A percentile compares a stretch with the other conserved stretches of the same genome.
Evolutionary conservation across 2,329 filamentous ascomycete species (phyloP).

Genomic region (Scortechinia acanthostroma): DNA sequence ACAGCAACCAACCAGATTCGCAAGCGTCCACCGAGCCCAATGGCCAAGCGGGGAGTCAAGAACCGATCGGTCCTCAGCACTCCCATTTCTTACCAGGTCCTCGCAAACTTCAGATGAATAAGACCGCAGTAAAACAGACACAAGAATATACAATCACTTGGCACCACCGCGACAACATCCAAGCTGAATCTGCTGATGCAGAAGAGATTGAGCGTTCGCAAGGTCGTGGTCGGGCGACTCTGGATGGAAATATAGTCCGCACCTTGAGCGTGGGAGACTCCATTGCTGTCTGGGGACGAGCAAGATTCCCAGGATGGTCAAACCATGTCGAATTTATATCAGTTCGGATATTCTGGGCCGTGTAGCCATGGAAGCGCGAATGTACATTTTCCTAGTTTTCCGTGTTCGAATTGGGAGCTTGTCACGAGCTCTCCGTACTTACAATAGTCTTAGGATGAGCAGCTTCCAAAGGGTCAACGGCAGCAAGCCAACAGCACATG

Average conservation of each 20-base stretch:
- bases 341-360: slow-evolving; percentile 24
- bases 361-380: no score
- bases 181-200: slow-evolving; percentile 18
- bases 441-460: background rate
- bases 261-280: slow-evolving; percentile 22
- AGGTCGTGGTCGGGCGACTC: slow-evolving; percentile 21
- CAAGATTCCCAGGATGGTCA: slow-evolving; percentile 23
- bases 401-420: no score
- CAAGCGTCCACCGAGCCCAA: no score
- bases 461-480: no score
- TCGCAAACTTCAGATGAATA: background rate
- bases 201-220: slow-evolving; percentile 14
- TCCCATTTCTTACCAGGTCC: background rate
- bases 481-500: no score
- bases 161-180: slow-evolving; percentile 20
- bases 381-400: no score
- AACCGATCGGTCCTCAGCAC: background rate
- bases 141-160: slow-evolving; percentile 12
- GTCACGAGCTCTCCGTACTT: background rate
- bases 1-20: background rate
- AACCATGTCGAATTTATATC: slow-evolving; percentile 19
- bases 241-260: slow-evolving; percentile 22
- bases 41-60: background rate
- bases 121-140: background rate
- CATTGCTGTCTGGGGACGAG: slow-evolving; percentile 22